Conservation (phyloP, 2,329 filamentous ascomycete species). For the Colletotrichum paranaense region DNA sequence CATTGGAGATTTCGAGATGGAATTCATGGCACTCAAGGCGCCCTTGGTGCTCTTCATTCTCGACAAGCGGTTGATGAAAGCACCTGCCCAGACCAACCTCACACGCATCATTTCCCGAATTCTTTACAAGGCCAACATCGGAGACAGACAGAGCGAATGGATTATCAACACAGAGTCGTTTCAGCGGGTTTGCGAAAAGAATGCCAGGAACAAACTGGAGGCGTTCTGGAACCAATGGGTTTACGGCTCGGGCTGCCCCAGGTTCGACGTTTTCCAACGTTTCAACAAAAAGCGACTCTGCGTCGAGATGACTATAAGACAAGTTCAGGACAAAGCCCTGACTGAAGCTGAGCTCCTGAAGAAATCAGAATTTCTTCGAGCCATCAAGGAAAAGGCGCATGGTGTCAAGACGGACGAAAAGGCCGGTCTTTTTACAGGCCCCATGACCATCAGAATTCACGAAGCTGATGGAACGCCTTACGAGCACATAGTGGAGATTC, state of each 20-base stretch:
- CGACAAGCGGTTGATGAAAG: constrained; percentile 90
- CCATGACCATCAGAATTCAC: constrained; percentile 97
- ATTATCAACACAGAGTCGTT: constrained; percentile 82
- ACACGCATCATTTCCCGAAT: constrained; percentile 87
- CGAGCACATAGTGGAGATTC: constrained; percentile 96
- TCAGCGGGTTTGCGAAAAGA: constrained; percentile 85
- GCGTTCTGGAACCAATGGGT: constrained; percentile 96
- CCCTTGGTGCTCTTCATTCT: constrained; percentile 93
- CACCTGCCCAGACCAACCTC: constrained; percentile 76
- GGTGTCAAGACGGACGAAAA: constrained; percentile 76
- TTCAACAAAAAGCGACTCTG: constrained; percentile 99
- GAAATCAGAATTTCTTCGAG: constrained; percentile 82
- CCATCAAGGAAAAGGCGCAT: constrained; percentile 82
- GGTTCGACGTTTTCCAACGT: constrained; percentile 84
- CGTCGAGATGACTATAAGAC: constrained; percentile 89
- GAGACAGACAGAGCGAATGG: constrained; percentile 70
- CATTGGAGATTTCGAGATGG: constrained; percentile 85
- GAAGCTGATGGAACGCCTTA: constrained; percentile 98
- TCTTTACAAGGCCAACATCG: constrained; percentile 84
- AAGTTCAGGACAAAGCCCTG: constrained; percentile 68
- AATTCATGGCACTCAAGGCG: constrained; percentile 92
- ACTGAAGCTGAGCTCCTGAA: constrained; percentile 34
- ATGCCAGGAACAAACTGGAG: constrained; percentile 87
- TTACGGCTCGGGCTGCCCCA: constrained; percentile 86
- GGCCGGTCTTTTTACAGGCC: constrained; percentile 88